phyloP scores from a whole-genome alignment of 768 basidiomycete genomes.

The Baorangia bicolor region DNA sequence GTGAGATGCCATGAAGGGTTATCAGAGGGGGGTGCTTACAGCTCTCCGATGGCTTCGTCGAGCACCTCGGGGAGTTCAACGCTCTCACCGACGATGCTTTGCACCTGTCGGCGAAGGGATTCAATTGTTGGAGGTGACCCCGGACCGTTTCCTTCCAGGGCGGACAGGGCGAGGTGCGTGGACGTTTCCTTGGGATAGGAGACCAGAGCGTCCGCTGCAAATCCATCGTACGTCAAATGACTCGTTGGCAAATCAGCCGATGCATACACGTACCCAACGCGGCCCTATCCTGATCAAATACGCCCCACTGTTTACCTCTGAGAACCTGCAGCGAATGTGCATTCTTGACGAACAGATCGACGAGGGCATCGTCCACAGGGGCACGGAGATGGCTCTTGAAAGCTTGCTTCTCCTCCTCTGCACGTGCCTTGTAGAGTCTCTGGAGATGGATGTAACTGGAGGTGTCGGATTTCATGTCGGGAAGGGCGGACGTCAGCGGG shows the following conservation, averaged over 20 bases:
- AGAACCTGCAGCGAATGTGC: conserved; percentile 70
- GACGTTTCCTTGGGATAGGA: conserved; percentile 53
- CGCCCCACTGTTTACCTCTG: conserved; percentile 61
- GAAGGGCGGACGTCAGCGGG: conserved; percentile 83
- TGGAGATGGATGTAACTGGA: conserved; percentile 80
- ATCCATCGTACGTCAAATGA: neutral
- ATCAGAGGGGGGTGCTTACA: conserved; percentile 50
- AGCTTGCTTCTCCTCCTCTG: conserved; percentile 61
- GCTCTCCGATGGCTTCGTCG: conserved; percentile 66
- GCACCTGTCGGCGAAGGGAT: conserved; percentile 51
- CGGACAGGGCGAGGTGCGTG: conserved; percentile 75
- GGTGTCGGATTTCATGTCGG: conserved; percentile 96
- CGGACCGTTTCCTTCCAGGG: conserved; percentile 35
- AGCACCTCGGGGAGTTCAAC: conserved; percentile 55
- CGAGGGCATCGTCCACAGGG: conserved; percentile 47
- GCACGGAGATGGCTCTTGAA: conserved; percentile 51
- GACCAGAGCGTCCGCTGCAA: conserved; percentile 41
- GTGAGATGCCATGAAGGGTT: neutral
- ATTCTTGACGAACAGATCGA: conserved; percentile 80
- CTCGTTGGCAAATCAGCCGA: neutral
- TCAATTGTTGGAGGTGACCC: conserved; percentile 45
- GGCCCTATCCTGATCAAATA: conserved; percentile 47
- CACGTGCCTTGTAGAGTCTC: conserved; percentile 75
- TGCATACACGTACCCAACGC: conserved; percentile 44
- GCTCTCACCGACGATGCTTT: conserved; percentile 47